Percentiles rank a stretch among this genome's conserved stretches.
These are phyloP conservation scores for Apiospora malaysiana DNA, from an alignment of 2,329 filamentous ascomycete genomes.

Conservation along the genomic window DNA sequence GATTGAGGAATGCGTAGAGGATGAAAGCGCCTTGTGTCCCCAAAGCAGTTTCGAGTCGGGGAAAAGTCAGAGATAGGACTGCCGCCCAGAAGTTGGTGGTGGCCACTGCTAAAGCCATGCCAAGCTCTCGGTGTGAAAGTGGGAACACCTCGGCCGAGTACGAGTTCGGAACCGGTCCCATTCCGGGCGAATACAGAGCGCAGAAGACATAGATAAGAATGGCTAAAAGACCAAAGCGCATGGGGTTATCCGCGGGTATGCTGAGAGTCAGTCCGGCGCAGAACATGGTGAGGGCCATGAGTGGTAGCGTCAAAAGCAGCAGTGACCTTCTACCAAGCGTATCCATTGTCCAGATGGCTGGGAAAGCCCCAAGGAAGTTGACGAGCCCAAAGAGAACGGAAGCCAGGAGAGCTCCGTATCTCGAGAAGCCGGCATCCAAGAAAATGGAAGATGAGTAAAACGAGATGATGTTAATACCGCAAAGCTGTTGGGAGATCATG, in stretches of 20 bases:
- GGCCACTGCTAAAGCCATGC: conserved; percentile 64
- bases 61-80: conserved; percentile 51
- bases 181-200: conserved; percentile 43
- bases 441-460: conserved; percentile 57
- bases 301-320: conserved; percentile 69
- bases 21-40: conserved; percentile 53
- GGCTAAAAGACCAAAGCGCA: conserved; percentile 60
- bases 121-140: conserved; percentile 64
- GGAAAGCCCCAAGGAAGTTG: conserved; percentile 71
- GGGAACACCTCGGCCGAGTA: conserved; percentile 73
- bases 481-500: conserved; percentile 71
- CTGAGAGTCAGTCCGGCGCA: conserved; percentile 40
- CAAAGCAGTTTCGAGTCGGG: conserved; percentile 49
- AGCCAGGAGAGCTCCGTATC: conserved; percentile 46
- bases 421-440: conserved; percentile 45
- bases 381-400: conserved; percentile 56
- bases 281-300: conserved; percentile 65
- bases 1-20: conserved; percentile 53
- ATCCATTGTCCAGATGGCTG: conserved; percentile 70
- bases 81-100: conserved; percentile 55
- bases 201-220: conserved; percentile 70
- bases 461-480: conserved; percentile 57
- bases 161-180: conserved; percentile 65
- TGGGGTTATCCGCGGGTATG: conserved; percentile 40
- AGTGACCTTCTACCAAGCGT: conserved; percentile 68